phyloP scores from a whole-genome alignment of 176 grass and related monocot genomes.

The Paspalum notatum region DNA sequence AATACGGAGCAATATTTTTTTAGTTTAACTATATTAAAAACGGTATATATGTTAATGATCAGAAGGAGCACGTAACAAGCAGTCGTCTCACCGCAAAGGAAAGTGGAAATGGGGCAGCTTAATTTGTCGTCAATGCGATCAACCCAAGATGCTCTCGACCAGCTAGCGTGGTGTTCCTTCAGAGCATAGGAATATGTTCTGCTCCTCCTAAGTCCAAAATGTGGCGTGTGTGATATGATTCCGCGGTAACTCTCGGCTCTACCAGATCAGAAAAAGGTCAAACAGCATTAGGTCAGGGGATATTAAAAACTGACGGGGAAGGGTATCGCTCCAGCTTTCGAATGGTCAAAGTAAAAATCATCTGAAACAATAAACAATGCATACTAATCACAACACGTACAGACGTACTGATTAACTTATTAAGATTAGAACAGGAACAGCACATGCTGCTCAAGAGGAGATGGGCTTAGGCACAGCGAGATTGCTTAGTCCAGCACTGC shows the following conservation, averaged over 20 bases:
- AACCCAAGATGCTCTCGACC: neutral
- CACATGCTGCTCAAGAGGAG: slow-evolving; percentile 27
- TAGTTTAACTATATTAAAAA: no score
- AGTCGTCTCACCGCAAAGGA: no score
- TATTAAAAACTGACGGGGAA: neutral
- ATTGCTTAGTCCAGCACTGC: slow-evolving; percentile 54
- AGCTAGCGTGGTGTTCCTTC: neutral
- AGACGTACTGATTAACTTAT: neutral
- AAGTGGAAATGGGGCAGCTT: neutral
- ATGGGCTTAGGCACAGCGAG: neutral
- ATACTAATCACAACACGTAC: neutral
- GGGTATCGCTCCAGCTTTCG: neutral
- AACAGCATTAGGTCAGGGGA: neutral
- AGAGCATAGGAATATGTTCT: neutral
- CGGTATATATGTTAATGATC: no score
- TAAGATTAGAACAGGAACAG: neutral
- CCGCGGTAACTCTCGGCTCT: neutral
- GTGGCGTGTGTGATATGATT: neutral
- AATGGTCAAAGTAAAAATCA: slow-evolving; percentile 34
- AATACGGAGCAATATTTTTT: no score
- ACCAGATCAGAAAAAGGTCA: neutral
- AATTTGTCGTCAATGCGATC: neutral
- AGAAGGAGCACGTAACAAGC: no score
- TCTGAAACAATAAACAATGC: slow-evolving; percentile 27
- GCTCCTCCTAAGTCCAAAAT: neutral